Conservation (phyloP, 2,329 filamentous ascomycete species). For the Colletotrichum truncatum region DNA sequence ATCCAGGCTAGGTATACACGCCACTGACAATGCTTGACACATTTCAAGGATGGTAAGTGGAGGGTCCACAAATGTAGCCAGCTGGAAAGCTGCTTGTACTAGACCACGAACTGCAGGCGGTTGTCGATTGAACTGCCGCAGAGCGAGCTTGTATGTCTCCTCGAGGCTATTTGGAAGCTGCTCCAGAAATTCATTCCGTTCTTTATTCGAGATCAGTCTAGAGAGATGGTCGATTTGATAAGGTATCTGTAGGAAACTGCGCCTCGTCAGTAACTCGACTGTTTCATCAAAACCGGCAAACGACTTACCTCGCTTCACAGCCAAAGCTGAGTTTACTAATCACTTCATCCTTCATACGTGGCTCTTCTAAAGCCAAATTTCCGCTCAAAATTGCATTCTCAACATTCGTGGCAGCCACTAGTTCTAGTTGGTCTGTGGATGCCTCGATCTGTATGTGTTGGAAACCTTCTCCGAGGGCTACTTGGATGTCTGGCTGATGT, state of each 20-base stretch:
- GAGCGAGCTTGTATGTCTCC: neutral
- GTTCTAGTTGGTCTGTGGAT: neutral
- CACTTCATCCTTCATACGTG: neutral
- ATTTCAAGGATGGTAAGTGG: neutral
- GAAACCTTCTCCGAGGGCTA: neutral
- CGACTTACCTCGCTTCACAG: rapidly evolving
- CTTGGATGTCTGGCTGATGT: neutral
- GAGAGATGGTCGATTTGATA: neutral
- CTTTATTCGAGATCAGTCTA: neutral
- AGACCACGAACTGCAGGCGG: neutral
- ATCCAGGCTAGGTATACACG: neutral
- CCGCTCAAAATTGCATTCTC: neutral
- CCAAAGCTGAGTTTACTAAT: neutral
- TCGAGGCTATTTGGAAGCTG: neutral
- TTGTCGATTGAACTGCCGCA: neutral
- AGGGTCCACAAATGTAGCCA: neutral
- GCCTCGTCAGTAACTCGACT: no score
- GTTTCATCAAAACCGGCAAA: no score
- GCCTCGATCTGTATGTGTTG: neutral
- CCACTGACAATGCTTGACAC: constrained; percentile 6
- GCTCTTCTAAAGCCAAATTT: neutral
- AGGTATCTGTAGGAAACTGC: neutral
- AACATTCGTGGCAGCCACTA: neutral
- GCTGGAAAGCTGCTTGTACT: neutral
- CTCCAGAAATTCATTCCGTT: neutral